These are phyloP conservation scores for Vaccinium vitisidaea DNA, from an alignment of 148 eudicot species.

Conservation along the genomic window DNA sequence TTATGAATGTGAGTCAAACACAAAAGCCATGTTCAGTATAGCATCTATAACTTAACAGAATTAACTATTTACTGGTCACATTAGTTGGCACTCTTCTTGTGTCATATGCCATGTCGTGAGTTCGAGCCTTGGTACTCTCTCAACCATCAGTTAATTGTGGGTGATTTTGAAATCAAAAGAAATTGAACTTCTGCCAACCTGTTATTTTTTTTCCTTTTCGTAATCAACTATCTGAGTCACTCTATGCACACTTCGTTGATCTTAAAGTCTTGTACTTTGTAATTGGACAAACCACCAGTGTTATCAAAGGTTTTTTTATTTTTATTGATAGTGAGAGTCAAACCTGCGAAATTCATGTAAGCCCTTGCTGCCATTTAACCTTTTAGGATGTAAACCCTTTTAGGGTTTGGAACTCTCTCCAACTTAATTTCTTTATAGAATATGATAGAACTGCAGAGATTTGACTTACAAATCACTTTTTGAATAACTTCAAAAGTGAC, in stretches of 20 bases:
- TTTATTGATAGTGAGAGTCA: not conserved
- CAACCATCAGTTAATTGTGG: not conserved
- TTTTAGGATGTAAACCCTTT: not conserved
- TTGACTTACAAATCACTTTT: not conserved
- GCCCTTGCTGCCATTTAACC: not conserved
- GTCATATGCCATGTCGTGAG: too few relatives aligned
- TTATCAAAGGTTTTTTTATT: not conserved
- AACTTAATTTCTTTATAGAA: not conserved
- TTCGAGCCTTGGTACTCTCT: too few relatives aligned
- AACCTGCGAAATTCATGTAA: not conserved
- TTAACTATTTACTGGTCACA: not conserved
- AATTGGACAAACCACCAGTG: not conserved
- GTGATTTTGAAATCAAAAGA: not conserved
- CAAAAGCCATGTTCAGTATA: not conserved
- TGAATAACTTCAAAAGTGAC: not conserved
- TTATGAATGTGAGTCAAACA: not conserved
- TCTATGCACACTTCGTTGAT: not conserved
- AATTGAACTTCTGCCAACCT: not conserved
- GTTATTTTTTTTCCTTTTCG: not conserved
- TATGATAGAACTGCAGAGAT: not conserved
- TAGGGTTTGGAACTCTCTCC: not conserved
- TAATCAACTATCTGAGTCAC: too few relatives aligned
- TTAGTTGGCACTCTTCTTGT: not conserved
- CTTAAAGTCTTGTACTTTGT: not conserved
- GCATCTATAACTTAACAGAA: not conserved